Evolutionary conservation across 805 yeast genomes (phyloP).

Genomic region (Cyberlindnera euphorbiae): DNA sequence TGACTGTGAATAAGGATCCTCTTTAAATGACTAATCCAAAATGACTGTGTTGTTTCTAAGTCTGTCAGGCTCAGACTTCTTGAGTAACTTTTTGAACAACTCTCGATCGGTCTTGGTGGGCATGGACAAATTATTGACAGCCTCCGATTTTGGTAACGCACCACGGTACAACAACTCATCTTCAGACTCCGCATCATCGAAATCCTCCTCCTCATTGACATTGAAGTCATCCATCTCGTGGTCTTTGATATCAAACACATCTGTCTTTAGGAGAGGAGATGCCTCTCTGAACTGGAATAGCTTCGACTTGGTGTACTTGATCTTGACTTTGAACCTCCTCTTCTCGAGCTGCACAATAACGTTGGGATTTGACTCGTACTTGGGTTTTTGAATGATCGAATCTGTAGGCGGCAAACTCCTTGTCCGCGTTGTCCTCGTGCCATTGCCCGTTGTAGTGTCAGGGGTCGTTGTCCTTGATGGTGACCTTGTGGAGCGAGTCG

Average conservation of each 20-base stretch:
- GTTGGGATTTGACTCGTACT: constrained; percentile 18
- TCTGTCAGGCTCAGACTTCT: constrained; percentile 36
- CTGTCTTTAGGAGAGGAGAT: constrained; percentile 18
- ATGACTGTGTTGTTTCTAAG: constrained; percentile 32
- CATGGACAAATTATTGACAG: constrained; percentile 53
- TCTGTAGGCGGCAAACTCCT: too few species aligned
- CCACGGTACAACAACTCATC: constrained; percentile 67
- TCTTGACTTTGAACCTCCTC: constrained; percentile 9
- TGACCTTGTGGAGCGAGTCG: background rate
- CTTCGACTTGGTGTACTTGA: constrained; percentile 22
- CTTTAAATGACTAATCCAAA: constrained; percentile 17
- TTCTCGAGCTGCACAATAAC: constrained; percentile 9
- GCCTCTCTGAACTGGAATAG: constrained; percentile 25
- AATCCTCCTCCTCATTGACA: constrained; percentile 18
- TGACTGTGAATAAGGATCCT: constrained; percentile 10
- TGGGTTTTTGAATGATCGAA: too few species aligned
- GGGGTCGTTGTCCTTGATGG: background rate
- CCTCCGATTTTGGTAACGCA: constrained; percentile 51
- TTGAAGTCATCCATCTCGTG: constrained; percentile 24
- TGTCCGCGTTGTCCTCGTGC: too few species aligned
- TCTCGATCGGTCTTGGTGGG: constrained; percentile 51
- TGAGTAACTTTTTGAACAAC: constrained; percentile 39
- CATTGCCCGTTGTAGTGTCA: background rate
- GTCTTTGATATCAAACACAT: constrained; percentile 18
- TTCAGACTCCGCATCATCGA: constrained; percentile 26